These are phyloP conservation scores for Camellia granthamiana DNA, from an alignment of 148 eudicot species.

Conservation along the genomic window DNA sequence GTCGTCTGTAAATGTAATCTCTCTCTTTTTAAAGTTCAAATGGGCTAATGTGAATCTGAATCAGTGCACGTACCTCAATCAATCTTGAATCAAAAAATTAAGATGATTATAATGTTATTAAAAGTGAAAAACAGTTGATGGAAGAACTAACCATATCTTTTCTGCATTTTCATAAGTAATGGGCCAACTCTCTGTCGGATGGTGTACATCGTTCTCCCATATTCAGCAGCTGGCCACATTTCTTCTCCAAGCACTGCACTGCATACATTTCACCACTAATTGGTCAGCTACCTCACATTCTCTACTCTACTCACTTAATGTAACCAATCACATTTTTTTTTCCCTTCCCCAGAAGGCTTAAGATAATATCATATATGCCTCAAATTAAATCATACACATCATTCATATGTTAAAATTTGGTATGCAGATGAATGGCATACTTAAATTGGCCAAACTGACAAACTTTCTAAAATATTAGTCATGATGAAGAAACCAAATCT, in stretches of 20 bases:
- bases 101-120: background rate
- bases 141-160: conserved; percentile 51
- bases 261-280: conserved; percentile 19
- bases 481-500: background rate
- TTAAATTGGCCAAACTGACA: background rate
- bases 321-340: no score
- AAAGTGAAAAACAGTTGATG: background rate
- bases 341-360: background rate
- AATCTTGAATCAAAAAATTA: background rate
- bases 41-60: no score
- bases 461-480: no score
- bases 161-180: conserved; percentile 80
- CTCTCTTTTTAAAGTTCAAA: background rate
- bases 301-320: no score
- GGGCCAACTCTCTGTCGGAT: conserved; percentile 95
- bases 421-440: background rate
- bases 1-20: background rate
- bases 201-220: conserved; percentile 95
- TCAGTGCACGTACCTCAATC: background rate
- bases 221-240: conserved; percentile 98
- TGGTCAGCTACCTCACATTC: background rate
- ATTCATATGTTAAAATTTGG: no score
- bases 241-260: conserved; percentile 95
- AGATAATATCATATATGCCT: background rate
- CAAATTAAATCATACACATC: no score